A percentile compares a stretch with the other conserved stretches of the same genome.
Conservation (phyloP, 331 rosid species). For the Quercus phellos region DNA sequence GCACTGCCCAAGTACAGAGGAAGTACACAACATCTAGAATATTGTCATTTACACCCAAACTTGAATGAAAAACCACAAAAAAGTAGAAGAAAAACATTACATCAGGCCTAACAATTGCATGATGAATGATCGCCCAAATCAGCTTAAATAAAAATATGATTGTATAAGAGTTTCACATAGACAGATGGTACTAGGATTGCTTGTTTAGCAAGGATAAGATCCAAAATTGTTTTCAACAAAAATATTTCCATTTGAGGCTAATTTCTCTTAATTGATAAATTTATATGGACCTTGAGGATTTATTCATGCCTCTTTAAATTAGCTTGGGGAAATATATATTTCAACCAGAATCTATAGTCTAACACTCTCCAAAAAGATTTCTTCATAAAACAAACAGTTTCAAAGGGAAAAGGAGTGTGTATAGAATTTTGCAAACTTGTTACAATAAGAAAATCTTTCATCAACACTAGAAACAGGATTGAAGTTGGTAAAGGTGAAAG, state of each 20-base stretch:
- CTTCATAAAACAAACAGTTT: not conserved
- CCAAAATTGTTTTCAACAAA: not conserved
- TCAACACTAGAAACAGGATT: not conserved
- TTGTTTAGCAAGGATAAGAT: not conserved
- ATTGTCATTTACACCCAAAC: not conserved
- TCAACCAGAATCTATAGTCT: not conserved
- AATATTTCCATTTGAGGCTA: not conserved
- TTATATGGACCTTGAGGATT: not conserved
- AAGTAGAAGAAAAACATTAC: not conserved
- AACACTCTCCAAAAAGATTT: not conserved
- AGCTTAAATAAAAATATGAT: too few species aligned
- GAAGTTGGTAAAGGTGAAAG: not conserved
- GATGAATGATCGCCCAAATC: too few species aligned
- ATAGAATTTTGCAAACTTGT: not conserved
- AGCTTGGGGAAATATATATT: not conserved
- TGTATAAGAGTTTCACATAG: too few species aligned
- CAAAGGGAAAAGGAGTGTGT: not conserved
- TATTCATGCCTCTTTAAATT: not conserved
- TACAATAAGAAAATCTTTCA: not conserved
- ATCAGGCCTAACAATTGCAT: too few species aligned
- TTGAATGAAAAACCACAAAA: not conserved
- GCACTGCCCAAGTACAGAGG: not conserved
- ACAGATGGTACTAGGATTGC: not conserved
- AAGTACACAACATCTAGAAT: not conserved
- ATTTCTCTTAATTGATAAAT: not conserved